Base-by-base conservation (phyloP, 257 asterid genomes). In the Perilla frutescens region DNA sequence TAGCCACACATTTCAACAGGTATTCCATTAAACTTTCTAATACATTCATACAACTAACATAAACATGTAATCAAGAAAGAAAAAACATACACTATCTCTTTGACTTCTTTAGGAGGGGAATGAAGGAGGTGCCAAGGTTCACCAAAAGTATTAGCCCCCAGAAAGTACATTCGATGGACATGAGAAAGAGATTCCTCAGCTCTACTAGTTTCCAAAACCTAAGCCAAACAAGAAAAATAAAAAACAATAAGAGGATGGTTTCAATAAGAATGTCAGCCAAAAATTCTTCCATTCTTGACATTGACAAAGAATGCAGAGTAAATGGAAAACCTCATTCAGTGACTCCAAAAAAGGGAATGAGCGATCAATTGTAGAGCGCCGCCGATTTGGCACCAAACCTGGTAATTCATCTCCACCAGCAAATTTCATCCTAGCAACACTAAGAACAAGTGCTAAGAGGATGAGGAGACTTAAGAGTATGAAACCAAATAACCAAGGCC, bases 101-200 rank as follows among this genome's bases (percentile, higher is more conserved):
- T 83, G 66, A 92, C 86, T 87, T 89, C 96, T 85, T 90, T 87
- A 7, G 98, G 96, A 65, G 98, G 98, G 74, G 93, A 90, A 81
- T 92, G 92, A 63, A 85, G 85, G 74, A 92, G 92, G 81, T 88
- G 93, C 96, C 96, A 92, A 32, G 98, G 98, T 67, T 92, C 93
- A 75, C 88, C 73, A 74, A 88, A 92, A 72, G 96, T 90, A 81
- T 92, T 92, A 71, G 90, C 85, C 62, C 97, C 98, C 78, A 81
- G 80, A 73, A 90, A 89, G 84, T 81, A 84, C 98, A 92, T 88
- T 74, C 98, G 90, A 72, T 92, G 96, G 68, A 92, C 92, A 66
- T 92, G 98, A 75, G 87, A 85, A 72, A 83, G 81, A 10, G 98
- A 92, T 78, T 88, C 96, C 84, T 92, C 96, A 61, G 81, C 81